Evolutionary conservation across 2,329 filamentous ascomycete genomes (phyloP), one percentile per base, ranked within the genome.

Genomic region (Apiospora koreana): DNA sequence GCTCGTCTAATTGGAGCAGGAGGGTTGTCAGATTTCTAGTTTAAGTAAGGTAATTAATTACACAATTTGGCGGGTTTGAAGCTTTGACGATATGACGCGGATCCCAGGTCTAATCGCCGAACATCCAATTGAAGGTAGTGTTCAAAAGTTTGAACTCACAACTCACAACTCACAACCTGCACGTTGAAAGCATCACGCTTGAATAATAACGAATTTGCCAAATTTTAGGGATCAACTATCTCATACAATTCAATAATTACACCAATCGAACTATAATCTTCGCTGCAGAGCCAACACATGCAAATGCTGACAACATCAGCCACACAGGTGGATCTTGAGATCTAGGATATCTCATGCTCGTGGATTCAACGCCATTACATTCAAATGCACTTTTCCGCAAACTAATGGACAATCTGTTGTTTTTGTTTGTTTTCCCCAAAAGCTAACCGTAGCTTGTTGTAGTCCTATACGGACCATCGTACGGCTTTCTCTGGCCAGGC

Each of bases 281-380:
- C 28, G 10, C 14, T 10, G n/a, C 4, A 6, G 9, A 38, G 54
- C 31, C 31, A 38, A n/a, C 31, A 62, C 31, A 62, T n/a, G 31
- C 31, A 62, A 62, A n/a, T n/a, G 31, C 54, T 38, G 18, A n/a
- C 31, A 62, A n/a, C 50, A 35, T 31, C 18, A 38, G 31, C 3
- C 31, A 23, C 8, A 14, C 54, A 38, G 25, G 28, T 62, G 54
- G 54, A 62, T 62, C 31, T 18, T 38, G 31, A 38, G 54, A 62
- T 62, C 54, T 31, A 38, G 54, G 21, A 38, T 62, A 38, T 62
- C 54, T 62, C 54, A 62, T 62, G 18, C 50, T 35, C 9, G 8
- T 58, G 50, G 50, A 58, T 12, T 35, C 28, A 58, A 58, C 28
- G 50, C 54, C 54, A 62, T 62, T 35, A 62, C 54, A 62, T 62